Base-by-base conservation (phyloP, 1,139 yeast genomes). In the Suzukiozyma palmioleophila region DNA sequence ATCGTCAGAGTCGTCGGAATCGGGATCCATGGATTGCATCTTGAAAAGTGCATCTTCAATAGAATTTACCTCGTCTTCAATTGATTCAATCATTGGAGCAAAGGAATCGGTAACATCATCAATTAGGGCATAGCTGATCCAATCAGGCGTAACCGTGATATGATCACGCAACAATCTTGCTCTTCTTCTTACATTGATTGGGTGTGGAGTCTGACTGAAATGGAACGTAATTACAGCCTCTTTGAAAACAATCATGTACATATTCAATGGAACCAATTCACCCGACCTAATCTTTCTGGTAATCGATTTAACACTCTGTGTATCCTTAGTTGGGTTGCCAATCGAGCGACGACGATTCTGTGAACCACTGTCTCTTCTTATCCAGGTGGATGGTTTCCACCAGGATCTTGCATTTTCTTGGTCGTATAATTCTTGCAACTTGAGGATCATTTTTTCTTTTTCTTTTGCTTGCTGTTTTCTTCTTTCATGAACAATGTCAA, bases 31-130 rank as follows among this genome's bases (percentile, higher is more conserved):
- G 10, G 88, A 81, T 57, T 89, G 95, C 94, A 90, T 84, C 41
- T 75, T 73, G 49, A 90, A 68, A 43, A 92, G 92, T 8, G 90
- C 84, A 56, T 92, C 97, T 53, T 92, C 98, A 44, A 92, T 92
- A 12, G 80, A 74, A 56, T 89, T 89, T 10, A 92, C 95, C 53
- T 92, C 98, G 40, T 83, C 87, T 56, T 92, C 97, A 39, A 92
- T 88, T 35, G 92, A 79, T 44, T 87, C 95, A 49, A 92, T 90
- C 82, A 92, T 81, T 1, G 98, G 98, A 0, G 95, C 97, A 70
- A 88, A 92, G 0, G 95, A 94, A 68, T 92, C 98, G 1, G 97
- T 90, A 46, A 92, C 88, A 59, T 92, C 97, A 66, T 92, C 98
- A 54, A 92, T 89, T 47, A 92, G 69, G 0, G 98, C 98, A 64